Conservation (phyloP, 2,329 filamentous ascomycete genomes). For the Thielaviopsis populi region DNA sequence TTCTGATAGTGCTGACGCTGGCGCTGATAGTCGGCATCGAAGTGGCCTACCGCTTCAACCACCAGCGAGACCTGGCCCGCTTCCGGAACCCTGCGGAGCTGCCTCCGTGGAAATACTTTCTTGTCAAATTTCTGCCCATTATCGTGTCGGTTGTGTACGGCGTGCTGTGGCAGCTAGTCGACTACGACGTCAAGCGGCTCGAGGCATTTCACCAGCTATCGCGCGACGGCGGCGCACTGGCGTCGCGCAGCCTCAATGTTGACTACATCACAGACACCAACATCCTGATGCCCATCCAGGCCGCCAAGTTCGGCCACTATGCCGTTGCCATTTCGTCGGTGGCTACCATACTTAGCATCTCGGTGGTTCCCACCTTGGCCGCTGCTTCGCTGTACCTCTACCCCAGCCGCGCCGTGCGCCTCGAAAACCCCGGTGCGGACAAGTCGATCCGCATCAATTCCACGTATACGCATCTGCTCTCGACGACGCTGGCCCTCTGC, state of each 20-base stretch:
- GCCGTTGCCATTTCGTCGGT: conserved; percentile 53
- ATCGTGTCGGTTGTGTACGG: conserved; percentile 46
- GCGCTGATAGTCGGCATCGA: conserved; percentile 39
- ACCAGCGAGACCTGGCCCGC: conserved; percentile 21
- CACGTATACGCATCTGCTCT: conserved; percentile 47
- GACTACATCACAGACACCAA: conserved; percentile 57
- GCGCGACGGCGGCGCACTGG: conserved; percentile 42
- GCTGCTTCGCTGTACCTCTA: conserved; percentile 45
- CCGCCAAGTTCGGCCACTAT: conserved; percentile 47
- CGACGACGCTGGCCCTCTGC: conserved; percentile 39
- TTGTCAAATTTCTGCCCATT: conserved; percentile 48
- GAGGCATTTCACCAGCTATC: conserved; percentile 54
- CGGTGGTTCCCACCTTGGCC: conserved; percentile 52
- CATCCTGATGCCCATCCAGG: conserved; percentile 48
- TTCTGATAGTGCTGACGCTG: conserved; percentile 39
- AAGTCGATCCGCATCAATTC: conserved; percentile 44
- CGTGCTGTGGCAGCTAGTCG: conserved; percentile 50
- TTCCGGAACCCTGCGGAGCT: conserved; percentile 39
- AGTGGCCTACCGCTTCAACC: conserved; percentile 28
- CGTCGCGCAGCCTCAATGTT: conserved; percentile 54
- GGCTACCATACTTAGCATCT: conserved; percentile 49
- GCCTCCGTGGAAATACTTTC: conserved; percentile 38
- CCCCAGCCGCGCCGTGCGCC: conserved; percentile 34
- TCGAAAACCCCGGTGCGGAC: conserved; percentile 26
- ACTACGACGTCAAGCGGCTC: conserved; percentile 51